phyloP scores from a whole-genome alignment of 108 stramenopile genomes.

The Parietichytrium sp. region DNA sequence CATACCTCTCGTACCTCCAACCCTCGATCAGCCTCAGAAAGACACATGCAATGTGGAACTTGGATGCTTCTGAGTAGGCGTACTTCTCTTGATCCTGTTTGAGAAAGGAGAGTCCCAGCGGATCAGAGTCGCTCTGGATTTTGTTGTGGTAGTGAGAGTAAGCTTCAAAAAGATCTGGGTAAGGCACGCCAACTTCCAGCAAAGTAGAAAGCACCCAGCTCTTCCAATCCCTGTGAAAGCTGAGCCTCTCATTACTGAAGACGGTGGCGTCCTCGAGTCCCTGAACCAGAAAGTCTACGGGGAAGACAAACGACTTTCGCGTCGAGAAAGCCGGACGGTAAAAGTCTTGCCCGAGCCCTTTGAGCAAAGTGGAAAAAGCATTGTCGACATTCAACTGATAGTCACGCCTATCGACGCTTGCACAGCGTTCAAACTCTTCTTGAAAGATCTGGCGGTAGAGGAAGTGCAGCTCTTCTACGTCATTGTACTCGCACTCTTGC shows the following conservation, averaged over 20 bases:
- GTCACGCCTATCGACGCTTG: background rate
- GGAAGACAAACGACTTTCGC: slow-evolving; percentile 18
- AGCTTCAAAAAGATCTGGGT: background rate
- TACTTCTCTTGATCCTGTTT: background rate
- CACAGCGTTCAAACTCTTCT: background rate
- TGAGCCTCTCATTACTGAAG: background rate
- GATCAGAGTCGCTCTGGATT: slow-evolving; percentile 14
- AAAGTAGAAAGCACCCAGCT: background rate
- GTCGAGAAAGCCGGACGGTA: background rate
- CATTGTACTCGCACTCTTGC: slow-evolving; percentile 32
- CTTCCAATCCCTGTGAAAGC: no score
- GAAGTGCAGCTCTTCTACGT: slow-evolving; percentile 25
- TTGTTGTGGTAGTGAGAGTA: slow-evolving; percentile 34
- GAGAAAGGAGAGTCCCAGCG: background rate
- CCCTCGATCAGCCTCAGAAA: background rate
- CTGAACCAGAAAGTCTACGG: background rate
- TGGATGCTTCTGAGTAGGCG: slow-evolving; percentile 7
- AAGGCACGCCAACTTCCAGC: background rate
- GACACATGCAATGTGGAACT: slow-evolving; percentile 25
- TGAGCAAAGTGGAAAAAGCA: background rate
- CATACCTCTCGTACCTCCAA: no score
- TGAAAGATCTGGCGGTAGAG: slow-evolving; percentile 2
- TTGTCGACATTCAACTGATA: background rate
- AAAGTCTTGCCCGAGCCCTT: background rate
- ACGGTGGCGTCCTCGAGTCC: background rate